Evolutionary conservation across 495 filamentous ascomycete genomes (phyloP), one percentile per base, ranked within the genome.

Genomic region (Echria macrotheca): DNA sequence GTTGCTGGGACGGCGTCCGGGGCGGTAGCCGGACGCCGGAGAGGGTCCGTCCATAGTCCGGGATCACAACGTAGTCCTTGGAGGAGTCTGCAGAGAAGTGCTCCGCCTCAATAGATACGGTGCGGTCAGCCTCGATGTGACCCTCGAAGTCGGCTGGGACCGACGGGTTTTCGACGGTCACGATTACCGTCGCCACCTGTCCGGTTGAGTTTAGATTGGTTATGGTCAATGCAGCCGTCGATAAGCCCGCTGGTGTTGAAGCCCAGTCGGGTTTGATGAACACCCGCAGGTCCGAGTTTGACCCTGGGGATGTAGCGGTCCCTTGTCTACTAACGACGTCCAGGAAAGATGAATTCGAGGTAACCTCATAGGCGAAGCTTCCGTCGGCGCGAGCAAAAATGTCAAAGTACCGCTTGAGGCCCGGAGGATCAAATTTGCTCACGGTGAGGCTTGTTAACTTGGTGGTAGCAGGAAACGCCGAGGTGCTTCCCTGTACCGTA

Each of bases 101-200:
- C 44, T 73, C 74, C 1, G 75, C 69, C 59, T 81, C 79, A 44
- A 82, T 78, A 31, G 76, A 71, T 21, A 86, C 55, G 26, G 68
- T 63, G 24, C 63, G 65, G 53, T 75, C 71, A 18, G 61, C 56
- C 56, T 84, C 80, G 49, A 82, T 71, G 54, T 83, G 82, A 41
- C 79, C 80, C 2, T 47, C 67, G 66, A 83, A 84, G 12, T 57
- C 54, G 5, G 57, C 31, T 0, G 80, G 77, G 23, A 75, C 53
- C 10, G 49, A 53, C 23, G 69, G 68, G 24, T 78, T 73, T 38
- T 77, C 68, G 40, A 81, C 56, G 2, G 78, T 79, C 5, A 84
- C 64, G 52, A 73, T 63, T 23, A 82, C 65, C 1, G 61, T 69
- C 12, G 75, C 76, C 25, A 64, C 37, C 25, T 49, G 73, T 26